These are phyloP conservation scores for Apiospora sp. DNA, from an alignment of 2,329 filamentous ascomycete species.

Conservation along the genomic window DNA sequence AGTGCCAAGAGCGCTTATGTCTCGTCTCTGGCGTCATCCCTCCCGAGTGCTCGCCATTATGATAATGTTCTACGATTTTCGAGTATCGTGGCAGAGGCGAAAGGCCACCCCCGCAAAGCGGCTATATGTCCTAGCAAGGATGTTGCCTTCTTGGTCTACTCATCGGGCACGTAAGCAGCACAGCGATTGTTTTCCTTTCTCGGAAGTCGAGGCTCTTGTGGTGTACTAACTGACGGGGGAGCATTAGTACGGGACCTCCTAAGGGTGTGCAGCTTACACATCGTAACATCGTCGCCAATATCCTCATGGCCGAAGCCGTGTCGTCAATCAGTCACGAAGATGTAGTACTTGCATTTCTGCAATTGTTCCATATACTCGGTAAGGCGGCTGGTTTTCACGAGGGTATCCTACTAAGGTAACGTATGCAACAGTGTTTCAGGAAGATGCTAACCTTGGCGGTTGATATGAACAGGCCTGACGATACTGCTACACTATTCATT, in stretches of 20 bases:
- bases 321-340: not conserved
- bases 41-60: not conserved
- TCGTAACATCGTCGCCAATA: not conserved
- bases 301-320: not conserved
- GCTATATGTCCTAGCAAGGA: not conserved
- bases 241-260: not conserved
- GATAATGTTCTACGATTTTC: not conserved
- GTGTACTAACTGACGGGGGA: not conserved
- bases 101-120: not conserved
- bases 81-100: not conserved
- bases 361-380: not conserved
- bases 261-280: slow-evolving; percentile 1
- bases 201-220: not conserved
- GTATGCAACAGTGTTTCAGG: not conserved
- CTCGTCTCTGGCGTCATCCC: not conserved
- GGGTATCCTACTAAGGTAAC: not conserved
- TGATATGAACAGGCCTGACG: not conserved
- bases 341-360: not conserved
- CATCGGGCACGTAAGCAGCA: not conserved
- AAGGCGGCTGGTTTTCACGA: not conserved
- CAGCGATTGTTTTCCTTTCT: not conserved
- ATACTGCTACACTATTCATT: not conserved
- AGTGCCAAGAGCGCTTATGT: not conserved
- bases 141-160: not conserved
- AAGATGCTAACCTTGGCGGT: not conserved